Base-by-base conservation (phyloP, 1,139 yeast genomes). In the Fermentozyma sake region DNA sequence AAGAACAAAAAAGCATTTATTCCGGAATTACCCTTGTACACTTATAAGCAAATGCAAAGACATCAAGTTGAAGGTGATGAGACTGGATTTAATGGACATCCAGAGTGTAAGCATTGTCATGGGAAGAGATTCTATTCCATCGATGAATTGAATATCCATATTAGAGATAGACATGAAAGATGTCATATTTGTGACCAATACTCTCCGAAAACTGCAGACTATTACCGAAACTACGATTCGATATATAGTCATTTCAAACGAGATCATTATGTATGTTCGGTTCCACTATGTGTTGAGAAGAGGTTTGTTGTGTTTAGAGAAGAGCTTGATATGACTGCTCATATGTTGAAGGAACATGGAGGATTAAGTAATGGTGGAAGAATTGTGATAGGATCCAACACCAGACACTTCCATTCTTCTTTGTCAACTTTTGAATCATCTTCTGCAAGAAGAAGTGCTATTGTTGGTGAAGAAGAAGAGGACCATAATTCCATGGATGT, bases 251-350 rank as follows among this genome's bases (percentile, higher is more conserved):
- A 91, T 60, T 91, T 91, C 57, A 67, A 64, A 37, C 55, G 51
- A 6, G 76, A 70, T 25, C 99, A 91, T 55, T 86, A 65, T 52
- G 77, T 79, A 9, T 91, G 99, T 55, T 67, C 71, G 20, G 82
- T 83, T n/a, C 83, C 76, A 24, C 48, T 72, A n/a, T 91, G 99
- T 57, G 58, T 89, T 28, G 97, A 89, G 32, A 77, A 83, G 50
- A 81, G 85, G 51, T 89, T 91, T 58, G 93, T 93, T 18, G 98
- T 91, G 1, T 91, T 91, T 49, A 72, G 80, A 16, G 91, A 87
- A 39, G 94, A 85, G 33, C 60, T 87, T 37, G 97, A 87, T 44
- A 62, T 91, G 29, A 80, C 85, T 28, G 93, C 94, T 2, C 98
- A 91, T 53, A 80, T 86, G 79, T 60, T 86, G 28, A 76, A 77